These are phyloP conservation scores for Sophora flavescens DNA, from an alignment of 306 rosid species.

Conservation along the genomic window DNA sequence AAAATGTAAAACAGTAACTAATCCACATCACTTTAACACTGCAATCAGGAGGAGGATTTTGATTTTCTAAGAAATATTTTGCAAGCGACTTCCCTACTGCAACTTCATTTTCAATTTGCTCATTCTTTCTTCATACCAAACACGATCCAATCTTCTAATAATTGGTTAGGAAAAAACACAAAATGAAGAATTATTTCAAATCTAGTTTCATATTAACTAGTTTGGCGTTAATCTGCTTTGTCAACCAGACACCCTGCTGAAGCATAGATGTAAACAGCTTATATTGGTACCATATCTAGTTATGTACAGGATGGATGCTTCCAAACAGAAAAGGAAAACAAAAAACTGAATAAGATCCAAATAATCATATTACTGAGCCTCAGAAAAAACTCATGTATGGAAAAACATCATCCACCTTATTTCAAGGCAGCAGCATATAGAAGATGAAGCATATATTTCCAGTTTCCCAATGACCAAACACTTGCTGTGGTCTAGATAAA, in stretches of 20 bases:
- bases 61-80: background rate
- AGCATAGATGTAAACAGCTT: background rate
- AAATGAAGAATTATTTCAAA: background rate
- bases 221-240: background rate
- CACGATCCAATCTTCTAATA: background rate
- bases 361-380: background rate
- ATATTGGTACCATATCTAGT: background rate
- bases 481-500: background rate
- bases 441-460: background rate
- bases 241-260: background rate
- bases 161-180: background rate
- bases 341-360: conserved; percentile 1
- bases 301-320: background rate
- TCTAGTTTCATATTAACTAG: background rate
- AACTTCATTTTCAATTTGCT: background rate
- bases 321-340: background rate
- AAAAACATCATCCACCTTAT: conserved; percentile 2
- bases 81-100: background rate
- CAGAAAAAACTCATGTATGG: background rate
- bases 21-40: background rate
- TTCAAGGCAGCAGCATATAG: conserved; percentile 17
- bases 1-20: background rate
- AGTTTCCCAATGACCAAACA: background rate
- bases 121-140: background rate
- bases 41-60: background rate